Evolutionary conservation across 108 stramenopile species (phyloP).

Genomic region (Mediolabrus comicus): DNA sequence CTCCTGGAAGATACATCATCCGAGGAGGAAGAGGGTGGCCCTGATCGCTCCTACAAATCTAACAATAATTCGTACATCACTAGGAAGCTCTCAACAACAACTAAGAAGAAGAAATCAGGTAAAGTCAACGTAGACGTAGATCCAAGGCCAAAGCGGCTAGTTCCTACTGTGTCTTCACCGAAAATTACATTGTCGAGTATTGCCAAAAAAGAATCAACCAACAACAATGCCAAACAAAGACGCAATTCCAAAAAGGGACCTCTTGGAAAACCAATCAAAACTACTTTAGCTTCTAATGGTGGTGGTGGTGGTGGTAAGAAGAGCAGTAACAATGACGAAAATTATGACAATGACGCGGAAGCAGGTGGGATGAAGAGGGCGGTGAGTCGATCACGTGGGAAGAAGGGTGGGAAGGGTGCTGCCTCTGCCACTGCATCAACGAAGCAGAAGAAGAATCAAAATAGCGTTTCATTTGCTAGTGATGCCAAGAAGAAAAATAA

Average conservation of each 20-base stretch:
- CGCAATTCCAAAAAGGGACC: neutral
- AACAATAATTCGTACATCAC: neutral
- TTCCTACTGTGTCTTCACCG: neutral
- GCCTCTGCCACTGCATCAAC: neutral
- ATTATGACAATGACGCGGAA: slow-evolving; percentile 1
- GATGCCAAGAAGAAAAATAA: neutral
- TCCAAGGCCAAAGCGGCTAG: neutral
- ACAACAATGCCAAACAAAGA: neutral
- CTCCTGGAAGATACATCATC: neutral
- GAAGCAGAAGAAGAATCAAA: neutral
- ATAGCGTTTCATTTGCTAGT: neutral
- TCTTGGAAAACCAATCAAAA: neutral
- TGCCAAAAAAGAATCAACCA: neutral
- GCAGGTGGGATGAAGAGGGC: neutral
- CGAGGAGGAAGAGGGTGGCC: neutral
- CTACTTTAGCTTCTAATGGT: no score
- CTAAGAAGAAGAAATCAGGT: neutral
- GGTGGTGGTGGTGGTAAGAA: no score
- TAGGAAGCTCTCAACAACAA: neutral
- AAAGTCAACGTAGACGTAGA: neutral
- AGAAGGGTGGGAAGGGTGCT: neutral
- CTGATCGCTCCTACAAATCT: neutral
- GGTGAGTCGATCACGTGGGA: neutral
- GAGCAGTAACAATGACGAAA: neutral
- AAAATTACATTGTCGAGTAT: neutral